Evolutionary conservation across 23 red algal species (phyloP), one percentile per base, ranked within the genome.

Genomic region (Pyropia haitanensis): DNA sequence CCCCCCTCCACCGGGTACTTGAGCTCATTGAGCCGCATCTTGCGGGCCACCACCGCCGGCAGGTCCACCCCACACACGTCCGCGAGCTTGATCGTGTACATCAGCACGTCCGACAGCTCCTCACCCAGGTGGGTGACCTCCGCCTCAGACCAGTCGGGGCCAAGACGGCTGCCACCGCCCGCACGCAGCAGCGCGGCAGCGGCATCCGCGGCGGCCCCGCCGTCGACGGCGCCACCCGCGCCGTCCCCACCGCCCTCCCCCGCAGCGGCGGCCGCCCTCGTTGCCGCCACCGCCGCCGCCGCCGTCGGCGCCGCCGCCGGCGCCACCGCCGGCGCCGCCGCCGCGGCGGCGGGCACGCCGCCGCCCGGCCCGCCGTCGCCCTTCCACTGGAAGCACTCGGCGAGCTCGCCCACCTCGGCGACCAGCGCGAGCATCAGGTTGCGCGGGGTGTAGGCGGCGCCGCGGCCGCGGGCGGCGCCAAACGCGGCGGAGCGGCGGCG

Each of bases 311-410:
- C 39, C 39, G 8, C 39, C 39, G 39, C 39, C 39, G 10, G 7
- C 8, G 39, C 5, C 8, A 3, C 39, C 39, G 10, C 1, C 39
- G n/a, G n/a, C n/a, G n/a, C n/a, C n/a, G n/a, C n/a, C n/a, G n/a
- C n/a, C n/a, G n/a, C n/a, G n/a, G n/a, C n/a, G n/a, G n/a, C n/a
- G n/a, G 34, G 34, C 64, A 68, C 8, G 15, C 50, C 50, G 18
- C 10, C 10, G 20, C 18, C 64, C 10, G 24, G 22, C 7, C 27
- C 61, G 15, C 18, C 61, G 51, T 80, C 76, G 3, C 29, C 63
- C 32, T 80, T 80, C 76, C 76, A 80, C 62, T 80, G 76, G 56
- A 80, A 80, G 25, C 61, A 69, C 34, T 80, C 76, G 20, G 76
- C 63, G 33, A 80, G 51, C 56, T 80, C 76, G 31, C 76, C 76